Percentiles rank a stretch among this genome's conserved stretches.
Conservation (phyloP, 345 rosid genomes). For the Cardamine chenopodiifolia region DNA sequence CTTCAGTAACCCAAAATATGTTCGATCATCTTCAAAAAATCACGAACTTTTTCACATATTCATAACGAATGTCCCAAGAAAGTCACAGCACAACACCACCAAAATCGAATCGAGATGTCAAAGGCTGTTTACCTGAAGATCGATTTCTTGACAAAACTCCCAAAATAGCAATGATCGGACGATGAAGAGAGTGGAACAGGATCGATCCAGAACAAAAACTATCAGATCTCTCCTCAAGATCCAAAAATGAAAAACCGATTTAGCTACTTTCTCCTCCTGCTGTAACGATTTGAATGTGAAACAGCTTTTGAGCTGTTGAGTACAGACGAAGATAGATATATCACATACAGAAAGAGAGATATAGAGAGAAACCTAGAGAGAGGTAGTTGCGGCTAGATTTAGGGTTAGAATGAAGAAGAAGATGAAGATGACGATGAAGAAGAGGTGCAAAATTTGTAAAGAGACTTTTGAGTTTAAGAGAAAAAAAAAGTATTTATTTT, state of each 20-base stretch:
- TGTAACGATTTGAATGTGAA: slow-evolving; percentile 30
- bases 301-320: slow-evolving; percentile 17
- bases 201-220: slow-evolving; percentile 41
- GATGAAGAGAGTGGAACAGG: slow-evolving; percentile 29
- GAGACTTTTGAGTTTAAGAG: slow-evolving; percentile 7
- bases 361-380: slow-evolving; percentile 20
- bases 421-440: slow-evolving; percentile 35
- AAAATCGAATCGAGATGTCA: slow-evolving; percentile 22
- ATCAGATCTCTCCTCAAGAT: slow-evolving; percentile 41
- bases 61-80: slow-evolving; percentile 44
- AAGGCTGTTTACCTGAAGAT: slow-evolving; percentile 53
- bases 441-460: slow-evolving; percentile 38
- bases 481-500: not conserved
- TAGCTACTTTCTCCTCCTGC: slow-evolving; percentile 9
- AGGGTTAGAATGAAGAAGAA: slow-evolving; percentile 40
- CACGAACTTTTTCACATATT: slow-evolving; percentile 21
- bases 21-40: slow-evolving; percentile 45
- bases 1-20: not conserved
- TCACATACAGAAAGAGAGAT: not conserved
- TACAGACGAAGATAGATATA: not conserved
- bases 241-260: slow-evolving; percentile 30
- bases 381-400: slow-evolving; percentile 44
- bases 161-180: slow-evolving; percentile 51
- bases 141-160: slow-evolving; percentile 44
- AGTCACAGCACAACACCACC: slow-evolving; percentile 10